phyloP scores from a whole-genome alignment of 2,329 filamentous ascomycete genomes.

The Neocucurbitaria cava region DNA sequence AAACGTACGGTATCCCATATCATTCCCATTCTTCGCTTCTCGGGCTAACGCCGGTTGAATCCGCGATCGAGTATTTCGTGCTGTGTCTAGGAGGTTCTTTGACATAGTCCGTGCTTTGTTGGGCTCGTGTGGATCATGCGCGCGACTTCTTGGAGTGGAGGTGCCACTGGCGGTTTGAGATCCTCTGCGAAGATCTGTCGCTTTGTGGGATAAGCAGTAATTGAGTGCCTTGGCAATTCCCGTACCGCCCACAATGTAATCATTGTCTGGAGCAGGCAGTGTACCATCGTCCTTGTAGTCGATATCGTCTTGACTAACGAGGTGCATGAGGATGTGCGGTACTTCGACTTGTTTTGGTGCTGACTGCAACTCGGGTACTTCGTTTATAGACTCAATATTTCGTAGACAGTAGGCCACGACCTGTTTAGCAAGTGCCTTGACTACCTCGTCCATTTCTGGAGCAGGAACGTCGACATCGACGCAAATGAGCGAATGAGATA shows the following conservation, averaged over 20 bases:
- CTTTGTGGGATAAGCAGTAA: constrained; percentile 86
- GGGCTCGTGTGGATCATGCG: constrained; percentile 27
- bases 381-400: constrained; percentile 83
- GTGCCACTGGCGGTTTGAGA: constrained; percentile 58
- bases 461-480: constrained; percentile 90
- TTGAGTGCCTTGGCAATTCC: constrained; percentile 93
- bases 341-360: constrained; percentile 64
- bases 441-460: constrained; percentile 82
- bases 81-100: constrained; percentile 84
- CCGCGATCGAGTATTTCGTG: constrained; percentile 83
- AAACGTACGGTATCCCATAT: constrained; percentile 78
- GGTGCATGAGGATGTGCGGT: constrained; percentile 84
- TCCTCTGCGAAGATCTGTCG: constrained; percentile 58
- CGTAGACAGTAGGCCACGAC: constrained; percentile 93
- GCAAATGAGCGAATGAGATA: constrained; percentile 83
- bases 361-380: constrained; percentile 64
- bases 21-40: constrained; percentile 73
- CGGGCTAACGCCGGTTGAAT: constrained; percentile 83
- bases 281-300: constrained; percentile 63
- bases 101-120: constrained; percentile 75
- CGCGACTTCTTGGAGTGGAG: constrained; percentile 58
- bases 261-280: constrained; percentile 80
- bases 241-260: constrained; percentile 95
- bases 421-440: constrained; percentile 90
- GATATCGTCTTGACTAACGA: constrained; percentile 75